A percentile compares a stretch with the other conserved stretches of the same genome.
These are phyloP conservation scores for Funneliformis caledonium DNA, from an alignment of 371 early-diverging fungal genomes.

Conservation along the genomic window DNA sequence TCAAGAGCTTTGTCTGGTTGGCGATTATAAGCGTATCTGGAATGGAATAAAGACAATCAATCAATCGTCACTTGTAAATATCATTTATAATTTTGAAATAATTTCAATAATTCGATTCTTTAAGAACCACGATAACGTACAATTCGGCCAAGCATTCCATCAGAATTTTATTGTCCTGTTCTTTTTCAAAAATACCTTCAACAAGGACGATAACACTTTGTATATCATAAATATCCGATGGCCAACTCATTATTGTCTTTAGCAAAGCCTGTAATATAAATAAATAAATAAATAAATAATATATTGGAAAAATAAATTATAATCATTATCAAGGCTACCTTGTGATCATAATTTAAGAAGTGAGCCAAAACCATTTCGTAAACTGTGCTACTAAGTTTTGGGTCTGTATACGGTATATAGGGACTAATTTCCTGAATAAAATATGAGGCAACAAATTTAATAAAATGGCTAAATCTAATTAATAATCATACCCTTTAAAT, in stretches of 20 bases:
- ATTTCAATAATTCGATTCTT: neutral
- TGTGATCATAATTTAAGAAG: slow-evolving; percentile 66
- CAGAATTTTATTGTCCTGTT: slow-evolving; percentile 59
- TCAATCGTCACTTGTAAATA: neutral
- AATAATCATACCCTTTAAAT: neutral
- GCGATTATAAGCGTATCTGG: slow-evolving; percentile 68
- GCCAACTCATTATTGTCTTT: slow-evolving; percentile 78
- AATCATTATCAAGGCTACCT: slow-evolving; percentile 46
- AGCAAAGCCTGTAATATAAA: slow-evolving; percentile 50
- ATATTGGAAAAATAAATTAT: slow-evolving; percentile 29
- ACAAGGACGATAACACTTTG: slow-evolving; percentile 76
- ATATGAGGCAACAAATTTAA: neutral
- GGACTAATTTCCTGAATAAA: slow-evolving; percentile 64
- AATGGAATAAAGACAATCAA: neutral
- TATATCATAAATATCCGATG: slow-evolving; percentile 71
- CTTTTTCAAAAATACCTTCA: slow-evolving; percentile 66
- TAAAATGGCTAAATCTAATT: neutral
- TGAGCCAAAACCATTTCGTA: slow-evolving; percentile 88
- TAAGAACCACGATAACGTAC: slow-evolving; percentile 54
- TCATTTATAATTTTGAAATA: neutral
- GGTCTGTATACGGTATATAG: slow-evolving; percentile 78
- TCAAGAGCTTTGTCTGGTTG: slow-evolving; percentile 82
- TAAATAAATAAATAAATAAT: slow-evolving; percentile 28
- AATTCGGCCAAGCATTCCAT: slow-evolving; percentile 77
- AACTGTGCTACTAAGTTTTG: slow-evolving; percentile 75